These are phyloP conservation scores for Prunus padus DNA, from an alignment of 306 rosid species.

Conservation along the genomic window DNA sequence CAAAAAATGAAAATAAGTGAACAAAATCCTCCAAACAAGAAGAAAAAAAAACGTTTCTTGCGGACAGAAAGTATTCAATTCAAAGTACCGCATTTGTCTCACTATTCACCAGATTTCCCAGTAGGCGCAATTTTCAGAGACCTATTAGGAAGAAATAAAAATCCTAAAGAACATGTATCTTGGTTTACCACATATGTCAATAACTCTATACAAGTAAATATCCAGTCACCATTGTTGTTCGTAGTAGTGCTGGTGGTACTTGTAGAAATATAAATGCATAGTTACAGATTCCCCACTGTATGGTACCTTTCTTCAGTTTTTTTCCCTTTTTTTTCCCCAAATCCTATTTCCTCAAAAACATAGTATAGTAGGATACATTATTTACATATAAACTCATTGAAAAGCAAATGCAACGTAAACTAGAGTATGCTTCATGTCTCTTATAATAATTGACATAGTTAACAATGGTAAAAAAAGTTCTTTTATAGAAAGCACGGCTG, in stretches of 20 bases:
- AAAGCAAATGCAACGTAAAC: not conserved
- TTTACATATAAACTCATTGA: not conserved
- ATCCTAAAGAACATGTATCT: not conserved
- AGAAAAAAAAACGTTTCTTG: not conserved
- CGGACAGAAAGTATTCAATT: not conserved
- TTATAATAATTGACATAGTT: not conserved
- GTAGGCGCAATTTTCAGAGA: not conserved
- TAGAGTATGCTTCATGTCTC: not conserved
- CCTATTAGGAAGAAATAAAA: not conserved
- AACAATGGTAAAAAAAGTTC: not conserved
- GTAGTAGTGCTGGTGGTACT: not conserved
- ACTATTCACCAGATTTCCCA: not conserved
- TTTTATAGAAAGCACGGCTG: too few species aligned
- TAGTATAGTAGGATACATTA: not conserved
- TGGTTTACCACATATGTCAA: not conserved
- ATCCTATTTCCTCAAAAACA: not conserved
- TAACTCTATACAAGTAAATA: not conserved
- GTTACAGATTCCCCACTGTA: not conserved
- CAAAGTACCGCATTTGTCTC: not conserved
- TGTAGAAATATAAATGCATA: not conserved
- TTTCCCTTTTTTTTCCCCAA: not conserved
- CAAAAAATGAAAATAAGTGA: not conserved
- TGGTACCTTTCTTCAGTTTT: not conserved
- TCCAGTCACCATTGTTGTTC: not conserved
- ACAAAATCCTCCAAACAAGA: not conserved